Percentiles rank a stretch among this genome's conserved stretches.
Conservation (phyloP, 2,329 filamentous ascomycete genomes). For the Neofusicoccum laricinum region DNA sequence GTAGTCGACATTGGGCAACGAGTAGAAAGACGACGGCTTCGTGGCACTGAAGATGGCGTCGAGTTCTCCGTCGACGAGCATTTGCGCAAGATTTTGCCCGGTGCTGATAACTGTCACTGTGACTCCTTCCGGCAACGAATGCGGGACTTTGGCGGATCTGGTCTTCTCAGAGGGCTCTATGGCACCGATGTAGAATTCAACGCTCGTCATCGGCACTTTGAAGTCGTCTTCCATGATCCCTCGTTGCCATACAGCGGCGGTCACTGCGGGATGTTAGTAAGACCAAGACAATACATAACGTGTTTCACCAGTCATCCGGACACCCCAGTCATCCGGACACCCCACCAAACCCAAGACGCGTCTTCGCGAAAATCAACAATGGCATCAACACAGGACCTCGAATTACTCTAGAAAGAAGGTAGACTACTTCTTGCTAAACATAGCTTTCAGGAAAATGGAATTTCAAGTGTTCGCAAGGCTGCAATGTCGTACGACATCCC, state of each 20-base stretch:
- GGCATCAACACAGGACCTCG: neutral
- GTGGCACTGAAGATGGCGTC: neutral
- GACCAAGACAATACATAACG: neutral
- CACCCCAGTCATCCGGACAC: too few species aligned
- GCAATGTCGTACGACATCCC: neutral
- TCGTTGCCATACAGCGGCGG: neutral
- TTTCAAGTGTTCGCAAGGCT: neutral
- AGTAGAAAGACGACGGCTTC: neutral
- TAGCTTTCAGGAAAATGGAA: neutral
- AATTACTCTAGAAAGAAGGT: neutral
- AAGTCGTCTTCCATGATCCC: neutral
- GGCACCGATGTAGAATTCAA: slow-evolving; percentile 16
- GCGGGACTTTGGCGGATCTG: slow-evolving; percentile 15
- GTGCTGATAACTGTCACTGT: slow-evolving; percentile 22
- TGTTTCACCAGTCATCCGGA: neutral
- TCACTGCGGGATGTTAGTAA: neutral
- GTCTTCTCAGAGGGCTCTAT: slow-evolving; percentile 16
- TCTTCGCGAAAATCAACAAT: neutral
- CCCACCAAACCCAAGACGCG: neutral
- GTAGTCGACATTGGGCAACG: neutral
- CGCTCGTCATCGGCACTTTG: neutral
- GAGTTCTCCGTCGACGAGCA: neutral
- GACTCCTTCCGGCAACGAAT: slow-evolving; percentile 18
- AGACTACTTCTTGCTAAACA: neutral
- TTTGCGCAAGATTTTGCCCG: neutral